Base-by-base conservation (phyloP, 2,329 filamentous ascomycete genomes). In the Falciphora oryzae region DNA sequence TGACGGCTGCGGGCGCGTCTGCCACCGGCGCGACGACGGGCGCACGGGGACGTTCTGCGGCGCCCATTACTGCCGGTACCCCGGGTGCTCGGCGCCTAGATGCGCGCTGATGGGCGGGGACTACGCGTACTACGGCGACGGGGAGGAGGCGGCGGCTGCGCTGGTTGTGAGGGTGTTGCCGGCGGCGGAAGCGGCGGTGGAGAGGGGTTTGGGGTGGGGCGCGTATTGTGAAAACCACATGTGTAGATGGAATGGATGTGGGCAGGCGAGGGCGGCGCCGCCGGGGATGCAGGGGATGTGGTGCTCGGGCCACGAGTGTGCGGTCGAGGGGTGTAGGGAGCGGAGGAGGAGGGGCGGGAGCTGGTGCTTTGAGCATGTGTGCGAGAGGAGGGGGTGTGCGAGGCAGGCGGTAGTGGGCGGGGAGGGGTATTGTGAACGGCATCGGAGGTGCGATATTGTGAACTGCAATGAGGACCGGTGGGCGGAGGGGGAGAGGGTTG, bases 11-110 rank as follows among this genome's bases (percentile, higher is more conserved):
- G n/a, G 13, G 29, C 64, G 57, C 31, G 60, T 32, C 28, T 68
- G 67, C 64, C 64, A 67, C 44, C 57, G 31, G 61, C 66, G 64
- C 22, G 66, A 65, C 63, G 65, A 59, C 60, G 63, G 66, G 29
- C 50, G 32, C 22, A 28, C 50, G 62, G 59, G 61, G 29, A 44
- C 22, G 44, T 66, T 56, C 63, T 69, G 68, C 31, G 67, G 67
- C 22, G 50, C 44, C 22, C 68, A 69, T 64, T 66, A 65, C 65
- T 69, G 68, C 59, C 64, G 63, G 1, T 59, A 31, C 13, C 29
- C 61, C 14, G 57, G 59, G 1, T 68, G 68, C 57, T 25, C 56
- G 27, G 35, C 53, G 53, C 58, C 22, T 63, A 62, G 62, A 28
- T 28, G 56, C 22, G 13, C 16, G 7, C 16, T 44, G 38, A 14